Base-by-base conservation (phyloP, 2,329 filamentous ascomycete species). In the Verticillium nonalfalfae region DNA sequence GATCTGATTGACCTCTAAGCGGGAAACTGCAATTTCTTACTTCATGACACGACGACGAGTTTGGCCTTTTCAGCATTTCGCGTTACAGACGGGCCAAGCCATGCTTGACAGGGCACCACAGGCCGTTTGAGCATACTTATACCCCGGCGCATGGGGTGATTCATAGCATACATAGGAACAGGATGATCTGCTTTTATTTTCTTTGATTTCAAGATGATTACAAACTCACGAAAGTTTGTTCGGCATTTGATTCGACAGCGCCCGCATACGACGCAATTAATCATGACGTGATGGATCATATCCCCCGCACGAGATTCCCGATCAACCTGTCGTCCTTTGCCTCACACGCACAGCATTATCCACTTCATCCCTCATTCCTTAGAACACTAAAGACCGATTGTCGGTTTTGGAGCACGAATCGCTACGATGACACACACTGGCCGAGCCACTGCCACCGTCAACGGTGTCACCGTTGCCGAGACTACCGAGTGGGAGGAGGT, bases 1-100 rank as follows among this genome's bases (percentile, higher is more conserved):
- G 92, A 96, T 76, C 78, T 96, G 68, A 96, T 97, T 75, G 89
- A 89, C 71, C 75, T 96, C 63, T 96, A 68, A 70, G 55, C 10
- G 33, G 45, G 55, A 36, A 45, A 45, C 45, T 40, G 58, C 59
- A 54, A 54, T 54, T 50, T n/a, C 55, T 38, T 57, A 7, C 33
- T 58, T 39, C 38, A 45, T 34, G 33, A 36, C n/a, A 36, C 13
- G 39, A 50, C 18, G 45, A 50, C 15, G 39, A 9, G 1, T 18
- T 50, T 21, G 45, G 45, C 21, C n/a, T 50, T 50, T 50, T 13
- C 6, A 9, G 18, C 45, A 50, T 26, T 11, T 50, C n/a, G 45
- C 45, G 9, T 10, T 9, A 40, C 15, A 50, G 15, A 50, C 21
- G 9, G 45, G 21, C 21, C 7, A n/a, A 50, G 15, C 7, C 18